A percentile compares a stretch with the other conserved stretches of the same genome.
Conservation (phyloP, 1,284 basidiomycete species). For the Bjerkandera adusta region DNA sequence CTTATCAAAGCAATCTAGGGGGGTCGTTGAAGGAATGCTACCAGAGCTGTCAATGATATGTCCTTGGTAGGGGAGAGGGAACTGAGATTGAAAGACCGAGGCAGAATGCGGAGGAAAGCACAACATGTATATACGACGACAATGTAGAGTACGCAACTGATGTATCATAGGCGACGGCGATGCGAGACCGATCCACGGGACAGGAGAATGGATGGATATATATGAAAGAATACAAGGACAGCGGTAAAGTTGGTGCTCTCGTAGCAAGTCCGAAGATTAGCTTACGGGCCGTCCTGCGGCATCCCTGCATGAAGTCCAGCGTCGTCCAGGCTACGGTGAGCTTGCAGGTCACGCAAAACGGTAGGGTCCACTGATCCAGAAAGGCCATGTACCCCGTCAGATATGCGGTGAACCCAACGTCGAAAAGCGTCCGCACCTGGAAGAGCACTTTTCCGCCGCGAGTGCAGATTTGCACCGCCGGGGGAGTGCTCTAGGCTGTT, state of each 20-base stretch:
- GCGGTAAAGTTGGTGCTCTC: background rate
- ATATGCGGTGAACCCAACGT: conserved; percentile 12
- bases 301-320: conserved; percentile 8
- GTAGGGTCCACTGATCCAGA: conserved; percentile 71
- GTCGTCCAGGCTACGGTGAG: conserved; percentile 80
- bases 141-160: conserved; percentile 10
- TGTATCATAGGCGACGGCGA: conserved; percentile 3
- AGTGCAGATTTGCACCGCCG: conserved; percentile 59
- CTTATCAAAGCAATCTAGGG: too few species aligned
- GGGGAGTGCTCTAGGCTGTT: conserved; percentile 49
- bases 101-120: background rate
- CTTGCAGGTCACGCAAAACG: conserved; percentile 85
- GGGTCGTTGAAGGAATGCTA: too few species aligned
- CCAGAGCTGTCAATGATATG: too few species aligned
- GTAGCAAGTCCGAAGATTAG: background rate
- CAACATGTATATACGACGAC: conserved; percentile 6
- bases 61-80: too few species aligned
- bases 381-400: conserved; percentile 20
- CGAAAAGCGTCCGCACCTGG: conserved; percentile 56
- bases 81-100: background rate
- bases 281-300: conserved; percentile 17
- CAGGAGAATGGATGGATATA: conserved; percentile 4
- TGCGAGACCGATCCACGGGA: conserved; percentile 9
- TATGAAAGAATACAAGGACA: conserved; percentile 6
- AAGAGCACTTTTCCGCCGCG: conserved; percentile 82